phyloP scores from a whole-genome alignment of 129 eudicot species.

The Lonicera japonica region DNA sequence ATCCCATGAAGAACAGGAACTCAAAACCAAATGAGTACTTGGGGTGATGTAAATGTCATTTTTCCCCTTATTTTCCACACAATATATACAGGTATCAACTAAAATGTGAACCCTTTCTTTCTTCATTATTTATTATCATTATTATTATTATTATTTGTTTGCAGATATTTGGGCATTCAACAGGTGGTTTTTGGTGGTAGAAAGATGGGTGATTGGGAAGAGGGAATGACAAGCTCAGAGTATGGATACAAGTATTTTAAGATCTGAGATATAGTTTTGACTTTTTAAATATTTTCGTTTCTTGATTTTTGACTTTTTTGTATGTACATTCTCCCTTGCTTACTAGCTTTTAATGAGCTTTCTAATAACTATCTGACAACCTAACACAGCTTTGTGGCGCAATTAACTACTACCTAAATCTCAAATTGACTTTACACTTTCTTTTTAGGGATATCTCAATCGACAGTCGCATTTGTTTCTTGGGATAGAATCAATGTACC shows the following conservation, averaged over 20 bases:
- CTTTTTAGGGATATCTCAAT: no score
- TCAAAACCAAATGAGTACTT: neutral
- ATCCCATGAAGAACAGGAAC: no score
- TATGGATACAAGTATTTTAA: conserved; percentile 72
- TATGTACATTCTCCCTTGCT: no score
- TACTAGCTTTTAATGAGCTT: no score
- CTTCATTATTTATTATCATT: conserved; percentile 1
- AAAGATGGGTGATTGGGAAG: conserved; percentile 87
- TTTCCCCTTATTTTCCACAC: neutral
- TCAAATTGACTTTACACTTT: no score
- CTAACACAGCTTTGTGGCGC: no score
- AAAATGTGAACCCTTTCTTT: neutral
- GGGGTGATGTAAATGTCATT: neutral
- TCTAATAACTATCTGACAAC: no score
- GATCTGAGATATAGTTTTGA: conserved; percentile 31
- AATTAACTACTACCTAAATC: no score
- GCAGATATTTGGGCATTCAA: conserved; percentile 82
- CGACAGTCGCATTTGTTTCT: no score
- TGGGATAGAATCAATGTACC: no score
- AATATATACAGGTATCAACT: neutral
- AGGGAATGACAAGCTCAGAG: conserved; percentile 77
- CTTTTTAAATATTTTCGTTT: no score
- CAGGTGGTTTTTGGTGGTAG: conserved; percentile 88
- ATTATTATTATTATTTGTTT: neutral
- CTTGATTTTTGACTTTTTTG: no score